phyloP scores from a whole-genome alignment of 306 rosid genomes.

The Lablab purpureus region DNA sequence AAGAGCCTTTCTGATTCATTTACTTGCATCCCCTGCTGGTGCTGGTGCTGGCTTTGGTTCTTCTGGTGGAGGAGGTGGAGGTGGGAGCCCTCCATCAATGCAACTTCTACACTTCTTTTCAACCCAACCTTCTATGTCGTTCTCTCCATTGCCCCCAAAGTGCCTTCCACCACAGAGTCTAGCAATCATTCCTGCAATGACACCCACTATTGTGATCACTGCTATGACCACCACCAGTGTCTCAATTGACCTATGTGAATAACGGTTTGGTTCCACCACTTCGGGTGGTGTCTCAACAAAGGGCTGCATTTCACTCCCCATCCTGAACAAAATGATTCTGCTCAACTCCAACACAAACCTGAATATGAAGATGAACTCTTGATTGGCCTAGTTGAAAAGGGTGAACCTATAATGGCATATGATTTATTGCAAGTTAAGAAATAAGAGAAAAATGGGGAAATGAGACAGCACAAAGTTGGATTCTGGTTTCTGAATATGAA shows the following conservation, averaged over 20 bases:
- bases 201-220: conserved; percentile 73
- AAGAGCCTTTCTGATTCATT: conserved; percentile 43
- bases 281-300: conserved; percentile 50
- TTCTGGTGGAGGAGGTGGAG: conserved; percentile 48
- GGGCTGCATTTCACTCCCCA: conserved; percentile 56
- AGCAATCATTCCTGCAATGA: conserved; percentile 78
- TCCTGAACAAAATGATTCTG: conserved; percentile 34
- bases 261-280: conserved; percentile 50
- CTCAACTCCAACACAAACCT: conserved; percentile 6
- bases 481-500: conserved; percentile 35
- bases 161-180: conserved; percentile 86
- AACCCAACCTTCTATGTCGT: conserved; percentile 92
- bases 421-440: conserved; percentile 38
- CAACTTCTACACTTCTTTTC: conserved; percentile 83
- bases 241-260: conserved; percentile 70
- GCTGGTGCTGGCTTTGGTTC: conserved; percentile 52
- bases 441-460: conserved; percentile 25
- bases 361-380: conserved; percentile 34
- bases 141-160: conserved; percentile 68
- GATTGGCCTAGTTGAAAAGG: conserved; percentile 25
- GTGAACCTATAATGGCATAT: conserved; percentile 19
- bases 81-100: conserved; percentile 71
- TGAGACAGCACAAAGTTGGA: conserved; percentile 39
- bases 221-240: conserved; percentile 82
- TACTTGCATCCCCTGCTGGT: conserved; percentile 51